Percentiles rank a stretch among this genome's conserved stretches.
phyloP scores from a whole-genome alignment of 2,329 filamentous ascomycete genomes.

The Paracamarosporium sp. region DNA sequence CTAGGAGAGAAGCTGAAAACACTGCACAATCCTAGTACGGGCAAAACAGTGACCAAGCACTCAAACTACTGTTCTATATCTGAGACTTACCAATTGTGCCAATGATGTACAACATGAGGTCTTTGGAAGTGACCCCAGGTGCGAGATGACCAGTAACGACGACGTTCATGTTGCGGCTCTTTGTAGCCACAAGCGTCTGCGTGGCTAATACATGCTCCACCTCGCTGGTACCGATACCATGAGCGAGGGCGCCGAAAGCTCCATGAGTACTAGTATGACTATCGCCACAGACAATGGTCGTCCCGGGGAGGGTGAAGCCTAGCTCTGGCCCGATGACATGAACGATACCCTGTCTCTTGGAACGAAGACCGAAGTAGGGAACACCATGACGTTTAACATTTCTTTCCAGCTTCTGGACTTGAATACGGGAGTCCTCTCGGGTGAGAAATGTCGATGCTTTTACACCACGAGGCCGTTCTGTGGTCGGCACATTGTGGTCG shows the following conservation, averaged over 20 bases:
- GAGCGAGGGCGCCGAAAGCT: slow-evolving; percentile 91
- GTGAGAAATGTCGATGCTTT: slow-evolving; percentile 1
- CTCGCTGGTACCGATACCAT: slow-evolving; percentile 97
- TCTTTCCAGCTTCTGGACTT: slow-evolving; percentile 94
- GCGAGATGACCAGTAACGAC: slow-evolving; percentile 90
- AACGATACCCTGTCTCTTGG: slow-evolving; percentile 97
- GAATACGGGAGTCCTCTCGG: slow-evolving; percentile 80
- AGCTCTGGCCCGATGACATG: slow-evolving; percentile 99
- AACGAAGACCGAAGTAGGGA: slow-evolving; percentile 95
- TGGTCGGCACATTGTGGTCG: slow-evolving; percentile 75
- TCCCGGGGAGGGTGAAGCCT: slow-evolving; percentile 95
- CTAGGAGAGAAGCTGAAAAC: no score
- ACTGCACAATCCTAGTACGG: no score
- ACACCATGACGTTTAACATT: slow-evolving; percentile 97
- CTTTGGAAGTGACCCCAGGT: slow-evolving; percentile 93
- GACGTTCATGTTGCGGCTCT: slow-evolving; percentile 98
- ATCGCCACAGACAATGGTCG: slow-evolving; percentile 96
- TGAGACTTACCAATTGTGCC: slow-evolving; percentile 77
- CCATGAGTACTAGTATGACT: slow-evolving; percentile 98
- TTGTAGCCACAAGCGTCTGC: slow-evolving; percentile 90
- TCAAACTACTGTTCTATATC: no score
- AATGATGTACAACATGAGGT: slow-evolving; percentile 91
- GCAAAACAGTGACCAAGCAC: no score
- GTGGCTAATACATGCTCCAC: slow-evolving; percentile 98
- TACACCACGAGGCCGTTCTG: background rate